Evolutionary conservation across 768 basidiomycete species (phyloP), one percentile per base, ranked within the genome.

Genomic region (Mycena venus): DNA sequence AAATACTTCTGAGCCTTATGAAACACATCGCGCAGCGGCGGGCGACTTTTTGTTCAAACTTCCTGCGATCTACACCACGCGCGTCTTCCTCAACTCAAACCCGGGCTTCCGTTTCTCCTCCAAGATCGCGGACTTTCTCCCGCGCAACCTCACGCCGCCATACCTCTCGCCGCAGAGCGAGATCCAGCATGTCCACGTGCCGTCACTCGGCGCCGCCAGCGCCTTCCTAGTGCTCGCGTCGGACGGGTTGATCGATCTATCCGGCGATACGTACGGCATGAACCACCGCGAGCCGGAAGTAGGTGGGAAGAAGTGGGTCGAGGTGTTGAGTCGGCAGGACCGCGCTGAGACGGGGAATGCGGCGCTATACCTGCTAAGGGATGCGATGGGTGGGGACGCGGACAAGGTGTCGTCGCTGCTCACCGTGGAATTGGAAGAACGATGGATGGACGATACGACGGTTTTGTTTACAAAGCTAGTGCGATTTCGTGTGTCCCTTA

Each of bases 21-120:
- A 44, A 12, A 31, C 49, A 11, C n/a, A n/a, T n/a, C n/a, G n/a
- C n/a, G n/a, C 67, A 91, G 90, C 90, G 17, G 77, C 91, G 61
- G 90, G 90, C 10, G 90, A 91, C 78, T 86, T 86, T 65, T 77
- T 83, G 4, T 91, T 90, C 84, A 91, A 91, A 77, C 82, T 91
- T 2, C 90, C 90, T 8, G 65, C 80, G 1, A 65, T 85, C 11
- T 91, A 88, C 77, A 88, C 89, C 23, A 75, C 84, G 15, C 84
- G 85, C 14, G 80, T 91, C 17, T 89, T 91, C 76, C 72, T 86
- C 38, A 86, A 87, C 62, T 81, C 85, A 21, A 73, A 81, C 34
- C 84, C 83, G 3, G 83, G 84, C 1, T 88, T 88, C 75, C 77
- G 68, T 7, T 68, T 85, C 53, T 80, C 84, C 2, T 77, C 80